Conservation (phyloP, 1,139 yeast species). For the Hemisphaericaspora xylanilytica region DNA sequence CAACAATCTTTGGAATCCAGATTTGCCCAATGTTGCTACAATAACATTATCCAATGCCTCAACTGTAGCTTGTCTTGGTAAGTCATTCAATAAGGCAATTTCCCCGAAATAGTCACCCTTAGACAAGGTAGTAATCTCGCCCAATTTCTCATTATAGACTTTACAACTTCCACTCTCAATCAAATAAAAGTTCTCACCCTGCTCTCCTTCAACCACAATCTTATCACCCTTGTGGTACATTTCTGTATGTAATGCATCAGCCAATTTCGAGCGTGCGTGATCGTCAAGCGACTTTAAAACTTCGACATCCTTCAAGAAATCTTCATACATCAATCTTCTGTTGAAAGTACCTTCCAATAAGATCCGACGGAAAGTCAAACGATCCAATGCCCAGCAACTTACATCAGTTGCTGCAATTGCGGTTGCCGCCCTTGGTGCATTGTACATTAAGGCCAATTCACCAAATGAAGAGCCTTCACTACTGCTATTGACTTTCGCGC, state of each 20-base stretch:
- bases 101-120: conserved; percentile 97
- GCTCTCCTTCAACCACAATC: conserved; percentile 84
- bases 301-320: conserved; percentile 82
- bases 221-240: conserved; percentile 67
- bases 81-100: conserved; percentile 84
- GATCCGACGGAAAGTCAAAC: conserved; percentile 89
- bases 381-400: conserved; percentile 83
- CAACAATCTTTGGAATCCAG: conserved; percentile 88
- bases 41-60: conserved; percentile 72
- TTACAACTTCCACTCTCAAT: conserved; percentile 86
- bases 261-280: conserved; percentile 86
- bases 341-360: conserved; percentile 86
- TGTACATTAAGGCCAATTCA: conserved; percentile 95
- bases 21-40: conserved; percentile 87
- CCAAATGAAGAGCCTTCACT: conserved; percentile 92
- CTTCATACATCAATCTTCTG: conserved; percentile 88
- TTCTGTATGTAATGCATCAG: conserved; percentile 89
- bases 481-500: conserved; percentile 66
- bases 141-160: conserved; percentile 55
- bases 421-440: conserved; percentile 97
- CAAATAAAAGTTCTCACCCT: conserved; percentile 87
- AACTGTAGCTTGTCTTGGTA: conserved; percentile 94
- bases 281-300: conserved; percentile 69
- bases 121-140: conserved; percentile 61
- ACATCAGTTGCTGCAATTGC: conserved; percentile 73